phyloP scores from a whole-genome alignment of 73 alveolate genomes.

The Diophrys sp. region DNA sequence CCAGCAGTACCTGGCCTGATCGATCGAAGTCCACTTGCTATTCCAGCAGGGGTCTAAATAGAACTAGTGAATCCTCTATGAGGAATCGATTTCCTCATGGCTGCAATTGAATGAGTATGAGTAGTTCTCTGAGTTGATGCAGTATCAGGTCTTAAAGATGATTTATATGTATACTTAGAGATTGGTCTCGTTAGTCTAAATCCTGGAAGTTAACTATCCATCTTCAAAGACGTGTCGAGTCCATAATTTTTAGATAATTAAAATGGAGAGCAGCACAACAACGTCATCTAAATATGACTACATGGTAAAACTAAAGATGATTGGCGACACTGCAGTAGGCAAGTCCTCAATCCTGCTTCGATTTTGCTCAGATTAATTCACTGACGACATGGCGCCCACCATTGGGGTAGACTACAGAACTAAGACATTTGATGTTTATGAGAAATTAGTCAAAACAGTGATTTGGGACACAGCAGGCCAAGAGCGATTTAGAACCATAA shows the following conservation, averaged over 20 bases:
- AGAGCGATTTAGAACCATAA: constrained; percentile 72
- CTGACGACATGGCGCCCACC: constrained; percentile 32
- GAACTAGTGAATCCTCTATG: no score
- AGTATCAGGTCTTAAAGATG: no score
- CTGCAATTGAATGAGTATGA: no score
- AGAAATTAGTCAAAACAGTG: constrained; percentile 32
- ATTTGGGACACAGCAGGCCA: constrained; percentile 85
- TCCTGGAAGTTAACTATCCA: no score
- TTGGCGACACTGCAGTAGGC: constrained; percentile 50
- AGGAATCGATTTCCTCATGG: no score
- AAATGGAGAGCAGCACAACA: not conserved
- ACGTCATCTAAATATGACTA: constrained; percentile 13
- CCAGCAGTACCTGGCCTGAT: no score
- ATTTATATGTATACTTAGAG: no score
- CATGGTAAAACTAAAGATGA: constrained; percentile 30
- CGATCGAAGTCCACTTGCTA: no score
- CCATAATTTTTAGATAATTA: not conserved
- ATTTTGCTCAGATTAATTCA: constrained; percentile 27
- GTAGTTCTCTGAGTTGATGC: no score
- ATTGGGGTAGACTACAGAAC: constrained; percentile 48
- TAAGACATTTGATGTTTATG: constrained; percentile 20
- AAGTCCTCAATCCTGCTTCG: constrained; percentile 29
- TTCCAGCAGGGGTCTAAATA: no score
- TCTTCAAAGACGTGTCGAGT: no score
- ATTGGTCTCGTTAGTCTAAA: no score